A percentile compares a stretch with the other conserved stretches of the same genome.
phyloP scores from a whole-genome alignment of 805 yeast genomes.

The Ogataea siamensis region DNA sequence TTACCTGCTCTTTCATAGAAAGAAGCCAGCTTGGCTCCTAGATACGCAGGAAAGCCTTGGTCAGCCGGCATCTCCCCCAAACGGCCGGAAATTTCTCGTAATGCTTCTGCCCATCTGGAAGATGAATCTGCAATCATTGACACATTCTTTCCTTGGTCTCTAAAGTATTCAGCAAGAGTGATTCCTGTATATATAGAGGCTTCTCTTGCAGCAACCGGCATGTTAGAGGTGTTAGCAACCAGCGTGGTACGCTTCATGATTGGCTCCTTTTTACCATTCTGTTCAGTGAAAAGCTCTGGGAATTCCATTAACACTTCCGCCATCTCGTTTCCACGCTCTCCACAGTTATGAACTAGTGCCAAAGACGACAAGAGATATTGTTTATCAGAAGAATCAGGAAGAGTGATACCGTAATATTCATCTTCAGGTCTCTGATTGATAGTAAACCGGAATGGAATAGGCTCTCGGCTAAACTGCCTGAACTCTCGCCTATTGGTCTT shows the following conservation, averaged over 20 bases:
- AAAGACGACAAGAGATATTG: too few relatives aligned
- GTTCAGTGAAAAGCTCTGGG: constrained; percentile 94
- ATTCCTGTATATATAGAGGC: constrained; percentile 99
- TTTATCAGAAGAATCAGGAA: too few relatives aligned
- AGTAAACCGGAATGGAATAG: too few relatives aligned
- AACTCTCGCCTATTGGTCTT: too few relatives aligned
- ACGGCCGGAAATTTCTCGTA: constrained; percentile 99
- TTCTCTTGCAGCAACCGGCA: constrained; percentile 99
- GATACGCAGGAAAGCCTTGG: constrained; percentile 99
- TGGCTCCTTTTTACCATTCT: constrained; percentile 92
- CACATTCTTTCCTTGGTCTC: constrained; percentile 99
- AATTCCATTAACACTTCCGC: constrained; percentile 99
- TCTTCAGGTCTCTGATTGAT: too few relatives aligned
- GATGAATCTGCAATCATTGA: constrained; percentile 99
- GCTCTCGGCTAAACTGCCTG: too few relatives aligned
- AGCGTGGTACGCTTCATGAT: constrained; percentile 99
- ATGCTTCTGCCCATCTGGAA: constrained; percentile 99
- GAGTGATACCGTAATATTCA: too few relatives aligned
- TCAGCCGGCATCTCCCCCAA: constrained; percentile 99
- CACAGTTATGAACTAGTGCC: too few relatives aligned
- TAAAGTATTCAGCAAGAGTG: constrained; percentile 97
- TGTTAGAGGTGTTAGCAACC: constrained; percentile 97
- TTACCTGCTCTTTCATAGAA: constrained; percentile 99
- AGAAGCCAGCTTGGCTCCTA: constrained; percentile 98
- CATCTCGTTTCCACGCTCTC: constrained; percentile 99